phyloP scores from a whole-genome alignment of 495 filamentous ascomycete species.

The Penicillium flavigenum region DNA sequence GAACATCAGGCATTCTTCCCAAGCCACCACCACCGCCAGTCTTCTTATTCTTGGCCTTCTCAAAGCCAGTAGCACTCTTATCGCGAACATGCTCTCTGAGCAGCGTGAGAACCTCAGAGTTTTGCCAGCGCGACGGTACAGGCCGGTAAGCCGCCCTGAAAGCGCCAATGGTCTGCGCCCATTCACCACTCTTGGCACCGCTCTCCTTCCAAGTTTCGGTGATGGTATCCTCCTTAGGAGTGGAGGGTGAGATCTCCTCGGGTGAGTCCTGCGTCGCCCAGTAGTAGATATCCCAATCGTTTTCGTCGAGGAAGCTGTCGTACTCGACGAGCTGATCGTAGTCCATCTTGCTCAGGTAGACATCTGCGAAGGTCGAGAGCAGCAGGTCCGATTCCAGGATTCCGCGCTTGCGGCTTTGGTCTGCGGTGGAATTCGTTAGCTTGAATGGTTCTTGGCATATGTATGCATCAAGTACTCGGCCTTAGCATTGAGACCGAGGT shows the following conservation, averaged over 20 bases:
- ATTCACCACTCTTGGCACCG: slow-evolving; percentile 69
- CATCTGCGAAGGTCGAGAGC: slow-evolving; percentile 90
- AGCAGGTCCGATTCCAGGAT: slow-evolving; percentile 95
- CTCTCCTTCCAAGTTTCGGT: slow-evolving; percentile 57
- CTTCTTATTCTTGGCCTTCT: slow-evolving; percentile 48
- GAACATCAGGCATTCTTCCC: slow-evolving; percentile 53
- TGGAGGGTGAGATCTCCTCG: slow-evolving; percentile 25
- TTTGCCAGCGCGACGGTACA: slow-evolving; percentile 80
- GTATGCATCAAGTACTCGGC: neutral
- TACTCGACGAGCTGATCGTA: slow-evolving; percentile 74
- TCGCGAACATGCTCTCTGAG: slow-evolving; percentile 76
- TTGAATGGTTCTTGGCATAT: neutral
- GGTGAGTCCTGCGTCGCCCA: slow-evolving; percentile 93
- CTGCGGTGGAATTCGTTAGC: slow-evolving; percentile 42
- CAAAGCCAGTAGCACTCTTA: slow-evolving; percentile 54
- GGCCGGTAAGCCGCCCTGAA: slow-evolving; percentile 93
- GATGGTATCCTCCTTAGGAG: slow-evolving; percentile 42
- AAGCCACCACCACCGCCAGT: slow-evolving; percentile 49
- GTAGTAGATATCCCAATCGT: slow-evolving; percentile 99
- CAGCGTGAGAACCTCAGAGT: slow-evolving; percentile 72
- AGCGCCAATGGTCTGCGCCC: slow-evolving; percentile 93
- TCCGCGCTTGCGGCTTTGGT: slow-evolving; percentile 95
- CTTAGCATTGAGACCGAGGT: neutral
- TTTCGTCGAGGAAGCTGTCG: slow-evolving; percentile 95
- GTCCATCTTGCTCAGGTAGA: slow-evolving; percentile 70